Percentiles rank a stretch among this genome's conserved stretches.
Conservation (phyloP, 2,329 filamentous ascomycete species). For the Lachnellula hyalina region DNA sequence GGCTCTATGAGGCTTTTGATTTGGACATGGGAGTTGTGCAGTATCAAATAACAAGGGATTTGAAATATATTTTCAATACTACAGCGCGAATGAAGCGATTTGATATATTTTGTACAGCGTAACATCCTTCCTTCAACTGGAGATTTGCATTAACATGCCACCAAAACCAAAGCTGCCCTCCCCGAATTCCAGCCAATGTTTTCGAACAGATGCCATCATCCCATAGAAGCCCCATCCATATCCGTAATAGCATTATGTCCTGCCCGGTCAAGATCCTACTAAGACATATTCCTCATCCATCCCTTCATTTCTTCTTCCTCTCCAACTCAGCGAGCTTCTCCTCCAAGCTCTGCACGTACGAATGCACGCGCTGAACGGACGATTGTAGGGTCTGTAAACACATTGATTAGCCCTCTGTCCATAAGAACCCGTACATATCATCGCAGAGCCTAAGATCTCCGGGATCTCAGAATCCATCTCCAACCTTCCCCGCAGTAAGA, state of each 20-base stretch:
- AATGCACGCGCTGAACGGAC: slow-evolving; percentile 79
- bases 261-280: slow-evolving; percentile 2
- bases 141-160: slow-evolving; percentile 5
- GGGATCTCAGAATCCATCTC: neutral
- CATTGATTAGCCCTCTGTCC: slow-evolving; percentile 11
- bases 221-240: neutral
- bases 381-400: slow-evolving; percentile 69
- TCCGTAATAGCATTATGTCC: neutral
- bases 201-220: neutral
- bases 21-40: neutral
- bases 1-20: neutral
- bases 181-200: neutral
- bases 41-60: neutral
- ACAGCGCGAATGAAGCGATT: slow-evolving; percentile 16
- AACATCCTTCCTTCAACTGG: neutral
- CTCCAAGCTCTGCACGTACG: slow-evolving; percentile 77
- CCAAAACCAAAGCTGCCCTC: neutral
- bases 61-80: slow-evolving; percentile 14
- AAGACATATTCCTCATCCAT: neutral
- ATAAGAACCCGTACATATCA: neutral
- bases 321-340: slow-evolving; percentile 65
- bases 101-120: slow-evolving; percentile 18
- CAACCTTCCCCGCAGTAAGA: slow-evolving; percentile 4
- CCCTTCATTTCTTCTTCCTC: slow-evolving; percentile 56
- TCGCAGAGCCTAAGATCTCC: neutral